phyloP scores from a whole-genome alignment of 73 alveolate genomes.

The Tetrahymena malaccensis region DNA sequence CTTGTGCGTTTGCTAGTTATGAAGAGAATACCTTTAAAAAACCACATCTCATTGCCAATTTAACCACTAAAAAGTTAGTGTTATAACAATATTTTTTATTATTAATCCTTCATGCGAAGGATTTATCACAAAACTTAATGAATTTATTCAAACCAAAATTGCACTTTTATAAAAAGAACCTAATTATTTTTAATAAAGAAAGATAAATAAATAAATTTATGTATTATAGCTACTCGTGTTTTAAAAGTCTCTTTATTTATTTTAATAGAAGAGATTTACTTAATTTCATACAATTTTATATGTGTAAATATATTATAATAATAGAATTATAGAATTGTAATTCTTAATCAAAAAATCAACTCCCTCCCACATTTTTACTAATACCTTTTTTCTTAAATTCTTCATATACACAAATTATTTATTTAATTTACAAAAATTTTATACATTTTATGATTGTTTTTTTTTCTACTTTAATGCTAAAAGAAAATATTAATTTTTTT shows the following conservation, averaged over 20 bases:
- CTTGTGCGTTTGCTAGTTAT: background rate
- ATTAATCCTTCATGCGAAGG: background rate
- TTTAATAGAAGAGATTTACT: background rate
- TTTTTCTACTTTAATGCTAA: no score
- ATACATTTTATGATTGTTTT: no score
- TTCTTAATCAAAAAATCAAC: background rate
- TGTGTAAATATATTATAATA: background rate
- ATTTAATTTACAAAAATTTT: no score
- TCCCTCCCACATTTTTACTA: no score
- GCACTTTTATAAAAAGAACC: background rate
- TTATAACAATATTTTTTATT: background rate
- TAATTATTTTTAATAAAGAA: background rate
- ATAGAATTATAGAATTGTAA: background rate
- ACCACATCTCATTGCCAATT: background rate
- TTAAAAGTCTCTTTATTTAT: background rate
- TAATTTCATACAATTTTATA: background rate
- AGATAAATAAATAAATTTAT: no score
- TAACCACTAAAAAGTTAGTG: background rate
- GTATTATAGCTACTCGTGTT: background rate
- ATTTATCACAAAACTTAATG: background rate
- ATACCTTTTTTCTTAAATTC: background rate
- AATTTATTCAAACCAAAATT: background rate
- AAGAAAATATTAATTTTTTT: no score
- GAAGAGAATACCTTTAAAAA: background rate
- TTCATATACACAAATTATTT: no score